Evolutionary conservation across 176 grass and related monocot genomes (phyloP), one percentile per base, ranked within the genome.

Genomic region (Dactylis glomerata): DNA sequence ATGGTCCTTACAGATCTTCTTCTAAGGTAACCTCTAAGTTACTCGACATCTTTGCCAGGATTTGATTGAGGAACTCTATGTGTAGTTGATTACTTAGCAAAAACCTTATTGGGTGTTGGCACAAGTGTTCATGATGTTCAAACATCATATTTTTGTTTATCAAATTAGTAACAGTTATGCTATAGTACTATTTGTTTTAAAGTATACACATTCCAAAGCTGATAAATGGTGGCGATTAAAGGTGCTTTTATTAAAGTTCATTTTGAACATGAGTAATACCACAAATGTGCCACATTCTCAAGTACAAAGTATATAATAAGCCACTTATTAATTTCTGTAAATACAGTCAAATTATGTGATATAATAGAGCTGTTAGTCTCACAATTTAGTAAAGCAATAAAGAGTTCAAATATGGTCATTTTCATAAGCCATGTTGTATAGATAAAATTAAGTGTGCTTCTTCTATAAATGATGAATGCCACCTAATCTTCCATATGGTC

Each of bases 1-100:
- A 99, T 99, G 97, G 93, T 99, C 76, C 93, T 99, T 28, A 96
- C 97, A 33, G 97, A 99, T 63, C 86, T 99, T 76, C 91, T 99
- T 65, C 76, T 99, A 69, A 99, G 97, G 97, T 96, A 92, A 86
- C 17, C 5, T 78, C 72, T 55, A 37, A 71, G 41, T 66, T 84
- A 51, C 57, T 81, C 22, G 64, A 71, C 31, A 27, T 41, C 23
- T 83, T 83, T 81, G n/a, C 13, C 30, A 68, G 57, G 69, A 70
- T 76, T 75, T 13, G 3, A 10, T 1, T 82, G 52, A 52, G 50
- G 17, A 75, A 85, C 37, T 75, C 17, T 9, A 3, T 64, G 23
- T 87, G 36, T 34, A 22, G 27, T 57, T 22, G 22, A 30, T 58
- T 59, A 51, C 28, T 55, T 41, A 40, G 45, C 23, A 37, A 17